Conservation (phyloP, 2,329 filamentous ascomycete species). For the Pseudocercospora cruenta region DNA sequence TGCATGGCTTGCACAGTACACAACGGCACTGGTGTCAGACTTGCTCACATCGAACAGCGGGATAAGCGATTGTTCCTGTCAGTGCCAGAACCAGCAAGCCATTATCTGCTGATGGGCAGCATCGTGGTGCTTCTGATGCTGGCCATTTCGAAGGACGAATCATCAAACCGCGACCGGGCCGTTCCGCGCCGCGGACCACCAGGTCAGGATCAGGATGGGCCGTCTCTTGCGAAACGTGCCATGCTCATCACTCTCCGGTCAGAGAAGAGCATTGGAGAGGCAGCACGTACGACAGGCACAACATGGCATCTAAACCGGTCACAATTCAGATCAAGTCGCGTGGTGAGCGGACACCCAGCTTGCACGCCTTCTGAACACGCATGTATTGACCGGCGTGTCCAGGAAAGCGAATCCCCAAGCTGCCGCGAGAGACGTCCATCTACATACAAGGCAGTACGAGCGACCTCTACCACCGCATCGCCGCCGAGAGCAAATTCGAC, state of each 20-base stretch:
- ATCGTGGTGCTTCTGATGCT: not conserved
- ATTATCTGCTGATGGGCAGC: too few relatives aligned
- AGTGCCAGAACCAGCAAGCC: not conserved
- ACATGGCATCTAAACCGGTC: conserved; percentile 49
- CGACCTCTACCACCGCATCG: conserved; percentile 62
- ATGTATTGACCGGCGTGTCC: conserved; percentile 17
- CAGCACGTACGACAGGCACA: not conserved
- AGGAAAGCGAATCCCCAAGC: conserved; percentile 66
- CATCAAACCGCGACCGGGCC: not conserved
- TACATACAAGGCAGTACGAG: conserved; percentile 54
- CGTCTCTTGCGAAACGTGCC: too few relatives aligned
- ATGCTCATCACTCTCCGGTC: not conserved
- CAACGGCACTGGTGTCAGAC: not conserved
- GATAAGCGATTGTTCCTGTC: not conserved
- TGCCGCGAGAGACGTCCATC: conserved; percentile 61
- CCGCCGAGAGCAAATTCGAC: conserved; percentile 57
- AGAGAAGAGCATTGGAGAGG: not conserved
- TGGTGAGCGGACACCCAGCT: conserved; percentile 38
- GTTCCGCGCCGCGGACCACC: not conserved
- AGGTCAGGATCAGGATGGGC: not conserved
- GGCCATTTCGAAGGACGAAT: not conserved
- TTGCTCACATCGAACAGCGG: too few relatives aligned
- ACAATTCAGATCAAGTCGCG: conserved; percentile 51
- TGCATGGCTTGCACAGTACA: not conserved
- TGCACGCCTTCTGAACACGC: not conserved